Percentiles rank a stretch among this genome's conserved stretches.
Conservation (phyloP, 305 asterid species). For the Lippia alba region DNA sequence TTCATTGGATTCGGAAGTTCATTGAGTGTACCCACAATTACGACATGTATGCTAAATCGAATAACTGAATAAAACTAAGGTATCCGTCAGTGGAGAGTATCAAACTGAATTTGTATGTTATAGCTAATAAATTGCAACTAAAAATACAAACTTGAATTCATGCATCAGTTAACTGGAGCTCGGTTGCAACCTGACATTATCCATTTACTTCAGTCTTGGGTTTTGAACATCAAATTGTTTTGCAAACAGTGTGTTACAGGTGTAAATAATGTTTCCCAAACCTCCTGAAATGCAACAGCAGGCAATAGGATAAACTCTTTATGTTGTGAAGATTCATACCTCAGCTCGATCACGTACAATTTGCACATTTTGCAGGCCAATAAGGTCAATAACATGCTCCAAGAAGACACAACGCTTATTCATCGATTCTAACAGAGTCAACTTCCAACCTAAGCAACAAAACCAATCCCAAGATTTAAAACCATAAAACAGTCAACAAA, state of each 20-base stretch:
- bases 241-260: neutral
- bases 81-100: neutral
- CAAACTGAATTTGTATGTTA: neutral
- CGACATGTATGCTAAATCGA: neutral
- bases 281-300: constrained; percentile 4
- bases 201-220: neutral
- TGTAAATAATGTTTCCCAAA: neutral
- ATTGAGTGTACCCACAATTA: neutral
- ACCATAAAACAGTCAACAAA: neutral
- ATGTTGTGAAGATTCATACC: constrained; percentile 45
- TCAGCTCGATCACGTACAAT: constrained; percentile 86
- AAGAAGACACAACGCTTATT: constrained; percentile 87
- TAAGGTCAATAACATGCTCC: constrained; percentile 67
- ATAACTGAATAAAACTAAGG: neutral
- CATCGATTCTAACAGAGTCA: constrained; percentile 86
- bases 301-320: neutral
- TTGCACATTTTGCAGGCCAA: constrained; percentile 75
- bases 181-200: neutral
- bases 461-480: constrained; percentile 18
- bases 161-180: neutral
- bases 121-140: neutral
- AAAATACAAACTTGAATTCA: too few species aligned
- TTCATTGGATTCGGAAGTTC: constrained; percentile 1
- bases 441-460: constrained; percentile 75
- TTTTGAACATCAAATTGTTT: neutral